Evolutionary conservation across 441 rosid species (phyloP).

Genomic region (Breynia disticha): DNA sequence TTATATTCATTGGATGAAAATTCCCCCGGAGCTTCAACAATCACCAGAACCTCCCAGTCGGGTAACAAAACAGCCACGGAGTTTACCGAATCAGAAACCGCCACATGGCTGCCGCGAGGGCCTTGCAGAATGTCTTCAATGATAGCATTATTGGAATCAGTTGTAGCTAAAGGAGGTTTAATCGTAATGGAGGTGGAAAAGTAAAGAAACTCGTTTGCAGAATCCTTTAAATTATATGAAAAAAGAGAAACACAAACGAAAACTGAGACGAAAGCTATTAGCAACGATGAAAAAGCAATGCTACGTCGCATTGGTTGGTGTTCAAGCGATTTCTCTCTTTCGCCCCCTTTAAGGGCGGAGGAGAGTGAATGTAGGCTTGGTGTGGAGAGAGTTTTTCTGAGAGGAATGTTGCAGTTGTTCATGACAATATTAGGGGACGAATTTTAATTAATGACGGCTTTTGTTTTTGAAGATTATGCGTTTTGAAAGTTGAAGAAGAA

Average conservation of each 20-base stretch:
- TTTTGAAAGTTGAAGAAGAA: too few species aligned
- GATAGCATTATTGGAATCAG: background rate
- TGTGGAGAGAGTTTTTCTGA: too few species aligned
- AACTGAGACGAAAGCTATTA: constrained; percentile 20
- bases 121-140: background rate
- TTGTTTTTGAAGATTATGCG: too few species aligned
- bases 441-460: too few species aligned
- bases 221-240: constrained; percentile 17
- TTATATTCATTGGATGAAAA: background rate
- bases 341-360: background rate
- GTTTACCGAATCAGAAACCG: background rate
- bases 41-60: constrained; percentile 56
- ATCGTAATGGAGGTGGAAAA: background rate
- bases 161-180: background rate
- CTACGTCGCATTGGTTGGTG: constrained; percentile 17
- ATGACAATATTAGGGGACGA: too few species aligned
- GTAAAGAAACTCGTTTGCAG: constrained; percentile 5
- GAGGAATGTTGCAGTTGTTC: too few species aligned
- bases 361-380: too few species aligned
- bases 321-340: background rate
- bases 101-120: background rate
- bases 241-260: constrained; percentile 22
- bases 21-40: constrained; percentile 19
- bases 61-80: constrained; percentile 51
- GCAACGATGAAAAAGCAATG: constrained; percentile 3